Conservation (phyloP, 139 green algal species). For the Penium margaritaceum region DNA sequence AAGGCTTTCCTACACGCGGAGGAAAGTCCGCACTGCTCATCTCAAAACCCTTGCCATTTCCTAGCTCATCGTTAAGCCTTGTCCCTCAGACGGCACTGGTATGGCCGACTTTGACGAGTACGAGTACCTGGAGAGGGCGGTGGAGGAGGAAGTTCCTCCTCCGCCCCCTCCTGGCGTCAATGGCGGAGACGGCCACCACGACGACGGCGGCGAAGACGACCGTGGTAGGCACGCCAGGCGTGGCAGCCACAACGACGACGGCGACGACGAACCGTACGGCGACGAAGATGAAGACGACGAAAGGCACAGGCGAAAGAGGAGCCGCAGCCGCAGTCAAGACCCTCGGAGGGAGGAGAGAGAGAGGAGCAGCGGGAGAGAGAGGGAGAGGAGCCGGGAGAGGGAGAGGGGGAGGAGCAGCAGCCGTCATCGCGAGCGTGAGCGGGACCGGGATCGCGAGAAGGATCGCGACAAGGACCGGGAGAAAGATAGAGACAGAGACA, state of each 20-base stretch:
- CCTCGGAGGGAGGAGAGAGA: background rate
- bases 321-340: no score
- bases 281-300: no score
- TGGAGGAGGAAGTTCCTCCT: constrained; percentile 18
- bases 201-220: background rate
- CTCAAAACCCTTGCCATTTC: no score
- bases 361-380: constrained; percentile 21
- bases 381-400: constrained; percentile 30
- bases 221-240: no score
- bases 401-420: constrained; percentile 19
- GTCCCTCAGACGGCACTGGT: no score
- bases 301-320: no score
- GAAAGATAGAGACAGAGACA: constrained; percentile 15
- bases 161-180: background rate
- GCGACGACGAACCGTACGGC: no score
- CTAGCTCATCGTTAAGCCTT: no score
- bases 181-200: background rate
- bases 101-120: constrained; percentile 45
- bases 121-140: constrained; percentile 44
- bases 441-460: constrained; percentile 29
- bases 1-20: no score
- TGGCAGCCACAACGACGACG: no score
- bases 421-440: constrained; percentile 16
- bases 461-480: constrained; percentile 26
- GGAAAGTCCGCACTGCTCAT: no score